Conservation (phyloP, 2,329 filamentous ascomycete genomes). For the Neoscytalidium dimidiatum region DNA sequence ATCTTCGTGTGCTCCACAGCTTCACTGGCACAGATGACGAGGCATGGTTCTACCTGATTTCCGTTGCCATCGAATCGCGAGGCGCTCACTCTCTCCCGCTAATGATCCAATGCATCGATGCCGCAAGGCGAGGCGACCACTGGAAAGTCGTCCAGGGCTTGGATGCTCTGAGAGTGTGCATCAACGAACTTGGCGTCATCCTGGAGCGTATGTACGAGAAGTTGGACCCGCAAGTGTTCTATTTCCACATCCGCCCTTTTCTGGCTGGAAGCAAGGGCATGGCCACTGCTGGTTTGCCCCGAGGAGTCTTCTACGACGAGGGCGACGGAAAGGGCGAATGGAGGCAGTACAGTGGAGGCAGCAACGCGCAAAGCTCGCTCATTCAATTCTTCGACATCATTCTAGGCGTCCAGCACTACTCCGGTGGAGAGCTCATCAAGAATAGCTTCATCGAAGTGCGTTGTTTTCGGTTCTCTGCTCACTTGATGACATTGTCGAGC, state of each 20-base stretch:
- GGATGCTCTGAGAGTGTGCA: constrained; percentile 40
- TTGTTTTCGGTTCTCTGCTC: background rate
- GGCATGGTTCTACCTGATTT: constrained; percentile 53
- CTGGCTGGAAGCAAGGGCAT: constrained; percentile 58
- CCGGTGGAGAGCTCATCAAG: constrained; percentile 36
- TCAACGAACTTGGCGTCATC: constrained; percentile 40
- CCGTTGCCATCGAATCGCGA: constrained; percentile 54
- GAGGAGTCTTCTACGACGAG: constrained; percentile 55
- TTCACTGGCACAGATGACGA: constrained; percentile 38
- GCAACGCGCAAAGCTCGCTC: constrained; percentile 57
- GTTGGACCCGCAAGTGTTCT: constrained; percentile 52
- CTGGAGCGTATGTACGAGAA: constrained; percentile 55
- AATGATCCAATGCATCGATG: constrained; percentile 51
- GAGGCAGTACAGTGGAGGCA: constrained; percentile 55
- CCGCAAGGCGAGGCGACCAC: constrained; percentile 28
- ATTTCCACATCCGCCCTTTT: constrained; percentile 54
- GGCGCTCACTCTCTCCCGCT: constrained; percentile 48
- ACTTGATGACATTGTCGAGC: constrained; percentile 19
- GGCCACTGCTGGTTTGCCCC: constrained; percentile 51
- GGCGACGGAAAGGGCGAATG: constrained; percentile 51
- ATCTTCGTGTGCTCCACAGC: constrained; percentile 32
- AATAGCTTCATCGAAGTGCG: constrained; percentile 6
- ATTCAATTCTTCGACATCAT: constrained; percentile 58
- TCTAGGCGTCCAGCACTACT: constrained; percentile 51
- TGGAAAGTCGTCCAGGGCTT: constrained; percentile 24